These are phyloP conservation scores for Phytophthora sansomeana DNA, from an alignment of 352 stramenopile species.

Conservation along the genomic window DNA sequence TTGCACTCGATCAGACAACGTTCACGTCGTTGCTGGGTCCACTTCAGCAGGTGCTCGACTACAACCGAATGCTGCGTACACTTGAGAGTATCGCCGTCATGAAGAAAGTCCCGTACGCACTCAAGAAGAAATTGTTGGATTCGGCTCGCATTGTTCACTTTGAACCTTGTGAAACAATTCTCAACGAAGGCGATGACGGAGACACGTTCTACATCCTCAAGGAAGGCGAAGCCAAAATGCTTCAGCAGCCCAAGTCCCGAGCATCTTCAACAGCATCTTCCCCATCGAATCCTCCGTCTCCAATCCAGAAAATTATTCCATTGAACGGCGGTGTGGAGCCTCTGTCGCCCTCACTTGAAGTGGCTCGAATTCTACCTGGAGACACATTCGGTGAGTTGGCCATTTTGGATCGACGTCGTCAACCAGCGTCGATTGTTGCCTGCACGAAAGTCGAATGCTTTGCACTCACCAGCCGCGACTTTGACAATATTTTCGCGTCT, in stretches of 20 bases:
- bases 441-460: conserved; percentile 73
- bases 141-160: conserved; percentile 48
- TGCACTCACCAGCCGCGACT: conserved; percentile 66
- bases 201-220: conserved; percentile 76
- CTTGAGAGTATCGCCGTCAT: conserved; percentile 65
- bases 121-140: conserved; percentile 60
- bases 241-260: conserved; percentile 44
- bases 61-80: conserved; percentile 62
- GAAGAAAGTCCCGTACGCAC: conserved; percentile 43
- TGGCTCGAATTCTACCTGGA: conserved; percentile 52
- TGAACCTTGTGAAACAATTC: conserved; percentile 51
- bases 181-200: conserved; percentile 54
- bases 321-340: conserved; percentile 9
- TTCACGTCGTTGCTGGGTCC: conserved; percentile 93
- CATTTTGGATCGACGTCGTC: conserved; percentile 55
- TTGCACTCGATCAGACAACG: conserved; percentile 90
- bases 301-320: conserved; percentile 19
- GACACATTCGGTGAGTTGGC: conserved; percentile 79
- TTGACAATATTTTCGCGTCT: conserved; percentile 59
- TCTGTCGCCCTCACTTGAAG: conserved; percentile 20
- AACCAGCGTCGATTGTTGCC: conserved; percentile 73
- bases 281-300: conserved; percentile 18
- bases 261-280: conserved; percentile 21
- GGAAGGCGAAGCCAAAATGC: conserved; percentile 50
- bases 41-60: conserved; percentile 86